A percentile compares a stretch with the other conserved stretches of the same genome.
These are phyloP conservation scores for Suillus occidentalis DNA, from an alignment of 768 basidiomycete species.

Conservation along the genomic window DNA sequence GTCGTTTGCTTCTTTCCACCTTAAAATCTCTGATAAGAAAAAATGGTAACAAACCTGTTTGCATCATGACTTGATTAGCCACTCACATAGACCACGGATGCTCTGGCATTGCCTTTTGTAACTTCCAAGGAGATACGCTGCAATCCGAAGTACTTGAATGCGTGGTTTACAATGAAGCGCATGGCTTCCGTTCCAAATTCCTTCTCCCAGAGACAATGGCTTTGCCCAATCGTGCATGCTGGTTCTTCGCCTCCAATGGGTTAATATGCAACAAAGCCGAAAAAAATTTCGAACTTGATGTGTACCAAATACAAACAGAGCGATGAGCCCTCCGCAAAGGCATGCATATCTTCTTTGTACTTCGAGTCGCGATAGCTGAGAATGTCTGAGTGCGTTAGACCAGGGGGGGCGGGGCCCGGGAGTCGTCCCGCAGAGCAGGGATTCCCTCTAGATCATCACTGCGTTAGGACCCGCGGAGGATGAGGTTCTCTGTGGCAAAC, in stretches of 20 bases:
- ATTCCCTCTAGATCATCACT: conserved; percentile 23
- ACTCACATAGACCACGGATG: conserved; percentile 36
- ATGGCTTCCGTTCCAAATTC: conserved; percentile 37
- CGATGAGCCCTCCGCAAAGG: conserved; percentile 4
- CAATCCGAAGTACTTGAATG: conserved; percentile 34
- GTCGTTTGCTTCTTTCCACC: conserved; percentile 27
- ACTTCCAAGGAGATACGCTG: conserved; percentile 38
- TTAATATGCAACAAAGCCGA: conserved; percentile 26
- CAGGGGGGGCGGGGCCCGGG: too few relatives aligned
- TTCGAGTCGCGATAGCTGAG: background rate
- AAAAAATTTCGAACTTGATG: conserved; percentile 16
- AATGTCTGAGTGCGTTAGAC: conserved; percentile 12
- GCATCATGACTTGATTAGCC: background rate
- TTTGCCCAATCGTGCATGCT: conserved; percentile 28
- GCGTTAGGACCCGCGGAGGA: conserved; percentile 24
- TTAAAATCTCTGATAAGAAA: conserved; percentile 29
- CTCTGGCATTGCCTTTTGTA: conserved; percentile 35
- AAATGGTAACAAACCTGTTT: background rate
- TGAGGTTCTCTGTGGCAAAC: conserved; percentile 29
- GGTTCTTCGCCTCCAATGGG: conserved; percentile 22
- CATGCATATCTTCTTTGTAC: background rate
- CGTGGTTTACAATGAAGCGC: conserved; percentile 35
- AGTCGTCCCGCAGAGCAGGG: conserved; percentile 26
- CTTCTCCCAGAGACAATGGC: conserved; percentile 20
- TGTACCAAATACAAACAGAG: conserved; percentile 23